These are phyloP conservation scores for Morella rubra DNA, from an alignment of 306 rosid genomes.

Conservation along the genomic window DNA sequence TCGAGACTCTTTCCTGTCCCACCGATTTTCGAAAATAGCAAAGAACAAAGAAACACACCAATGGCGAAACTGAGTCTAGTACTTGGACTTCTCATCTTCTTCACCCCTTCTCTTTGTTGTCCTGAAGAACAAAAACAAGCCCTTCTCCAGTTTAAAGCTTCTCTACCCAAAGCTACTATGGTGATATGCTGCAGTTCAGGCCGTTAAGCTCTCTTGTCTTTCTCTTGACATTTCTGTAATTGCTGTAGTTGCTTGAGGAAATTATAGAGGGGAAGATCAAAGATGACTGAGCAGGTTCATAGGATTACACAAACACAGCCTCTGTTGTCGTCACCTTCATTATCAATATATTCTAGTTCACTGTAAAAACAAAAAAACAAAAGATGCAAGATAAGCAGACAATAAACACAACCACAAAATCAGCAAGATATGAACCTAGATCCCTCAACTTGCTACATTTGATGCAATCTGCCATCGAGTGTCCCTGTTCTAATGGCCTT, in stretches of 20 bases:
- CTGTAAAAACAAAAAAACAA: slow-evolving; percentile 31
- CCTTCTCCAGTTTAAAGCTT: no score
- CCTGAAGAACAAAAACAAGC: no score
- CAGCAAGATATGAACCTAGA: not conserved
- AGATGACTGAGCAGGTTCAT: slow-evolving; percentile 24
- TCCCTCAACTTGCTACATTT: not conserved
- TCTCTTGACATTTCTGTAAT: not conserved
- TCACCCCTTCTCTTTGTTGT: no score
- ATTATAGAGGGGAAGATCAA: slow-evolving; percentile 16
- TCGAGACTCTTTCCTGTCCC: no score
- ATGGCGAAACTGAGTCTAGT: no score
- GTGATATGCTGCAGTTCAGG: not conserved
- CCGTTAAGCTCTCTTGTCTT: not conserved
- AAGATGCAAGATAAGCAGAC: not conserved
- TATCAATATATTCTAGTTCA: slow-evolving; percentile 39
- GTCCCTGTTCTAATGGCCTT: not conserved
- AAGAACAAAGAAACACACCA: no score
- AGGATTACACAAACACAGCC: slow-evolving; percentile 49
- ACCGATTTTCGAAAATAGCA: no score
- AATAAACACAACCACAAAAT: slow-evolving; percentile 1
- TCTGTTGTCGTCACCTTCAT: slow-evolving; percentile 32
- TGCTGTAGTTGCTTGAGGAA: slow-evolving; percentile 15
- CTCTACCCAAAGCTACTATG: no score
- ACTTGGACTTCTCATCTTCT: no score
- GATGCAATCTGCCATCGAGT: not conserved